Evolutionary conservation across 208 protist genomes (phyloP).

Genomic region (Acanthamoeba sp.): DNA sequence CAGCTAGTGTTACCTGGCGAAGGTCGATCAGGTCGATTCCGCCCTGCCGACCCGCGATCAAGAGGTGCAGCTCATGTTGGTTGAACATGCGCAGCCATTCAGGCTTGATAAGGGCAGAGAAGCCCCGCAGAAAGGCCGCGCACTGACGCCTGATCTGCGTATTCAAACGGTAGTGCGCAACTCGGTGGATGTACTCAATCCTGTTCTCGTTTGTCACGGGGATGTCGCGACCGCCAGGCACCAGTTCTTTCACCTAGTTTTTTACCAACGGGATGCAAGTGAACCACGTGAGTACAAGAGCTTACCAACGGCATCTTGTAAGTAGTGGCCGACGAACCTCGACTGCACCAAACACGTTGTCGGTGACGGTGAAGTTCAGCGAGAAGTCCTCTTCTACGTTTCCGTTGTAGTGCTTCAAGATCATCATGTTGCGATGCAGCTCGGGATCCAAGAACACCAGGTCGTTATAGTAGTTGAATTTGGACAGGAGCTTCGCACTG

Average conservation of each 20-base stretch:
- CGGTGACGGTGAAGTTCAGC: slow-evolving; percentile 69
- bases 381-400: slow-evolving; percentile 88
- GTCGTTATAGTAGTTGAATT: slow-evolving; percentile 94
- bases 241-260: slow-evolving; percentile 85
- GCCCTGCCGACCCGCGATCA: slow-evolving; percentile 91
- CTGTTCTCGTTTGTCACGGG: slow-evolving; percentile 92
- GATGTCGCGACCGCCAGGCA: slow-evolving; percentile 91
- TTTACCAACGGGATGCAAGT: background rate
- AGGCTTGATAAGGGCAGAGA: slow-evolving; percentile 76
- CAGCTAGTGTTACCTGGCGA: slow-evolving; percentile 62
- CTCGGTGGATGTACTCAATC: slow-evolving; percentile 94
- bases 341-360: slow-evolving; percentile 12
- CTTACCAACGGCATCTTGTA: too few relatives aligned
- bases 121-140: slow-evolving; percentile 91
- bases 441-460: slow-evolving; percentile 92
- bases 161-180: slow-evolving; percentile 95
- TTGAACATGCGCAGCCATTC: slow-evolving; percentile 91
- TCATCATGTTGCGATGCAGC: slow-evolving; percentile 92
- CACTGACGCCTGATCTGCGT: slow-evolving; percentile 92
- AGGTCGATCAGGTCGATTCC: slow-evolving; percentile 94
- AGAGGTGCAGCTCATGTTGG: slow-evolving; percentile 91
- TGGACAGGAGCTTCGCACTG: slow-evolving; percentile 87
- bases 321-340: background rate
- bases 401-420: slow-evolving; percentile 87
- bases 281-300: background rate